Conservation (phyloP, 2,329 filamentous ascomycete species). For the Exophiala viscosa region DNA sequence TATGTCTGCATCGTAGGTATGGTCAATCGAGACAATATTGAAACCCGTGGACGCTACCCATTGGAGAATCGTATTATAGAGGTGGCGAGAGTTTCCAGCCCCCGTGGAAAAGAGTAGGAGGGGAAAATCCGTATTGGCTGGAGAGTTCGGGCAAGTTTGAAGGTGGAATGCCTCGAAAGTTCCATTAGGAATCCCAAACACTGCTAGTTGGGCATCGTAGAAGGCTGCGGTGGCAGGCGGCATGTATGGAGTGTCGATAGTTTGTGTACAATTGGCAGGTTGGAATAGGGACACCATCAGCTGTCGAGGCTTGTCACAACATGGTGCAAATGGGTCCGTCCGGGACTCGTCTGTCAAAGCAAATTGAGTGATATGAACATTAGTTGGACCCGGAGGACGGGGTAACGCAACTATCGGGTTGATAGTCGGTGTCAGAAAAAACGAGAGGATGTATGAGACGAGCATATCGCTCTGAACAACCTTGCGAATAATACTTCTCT, state of each 20-base stretch:
- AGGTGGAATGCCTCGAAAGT: conserved; percentile 29
- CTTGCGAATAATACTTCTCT: too few species aligned
- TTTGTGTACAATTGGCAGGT: conserved; percentile 9
- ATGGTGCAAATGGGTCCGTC: conserved; percentile 10
- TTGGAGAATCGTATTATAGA: conserved; percentile 32
- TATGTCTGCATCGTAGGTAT: conserved; percentile 36
- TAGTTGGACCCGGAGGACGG: conserved; percentile 6
- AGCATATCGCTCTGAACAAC: too few species aligned
- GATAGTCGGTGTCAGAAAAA: too few species aligned
- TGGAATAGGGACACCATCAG: conserved; percentile 16
- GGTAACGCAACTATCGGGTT: neutral
- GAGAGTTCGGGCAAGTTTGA: conserved; percentile 2
- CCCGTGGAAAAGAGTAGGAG: conserved; percentile 35
- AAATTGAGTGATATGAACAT: conserved; percentile 9
- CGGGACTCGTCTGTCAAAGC: conserved; percentile 12
- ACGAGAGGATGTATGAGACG: too few species aligned
- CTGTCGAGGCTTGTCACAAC: conserved; percentile 11
- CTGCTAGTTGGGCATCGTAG: conserved; percentile 24
- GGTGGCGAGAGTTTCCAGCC: conserved; percentile 28
- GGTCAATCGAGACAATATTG: conserved; percentile 36
- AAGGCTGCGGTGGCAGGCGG: conserved; percentile 31
- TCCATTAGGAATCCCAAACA: conserved; percentile 26
- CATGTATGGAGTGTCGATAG: conserved; percentile 27
- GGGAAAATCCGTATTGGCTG: conserved; percentile 25
- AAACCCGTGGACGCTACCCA: conserved; percentile 35